These are phyloP conservation scores for Aspergillus sp. DNA, from an alignment of 2,329 filamentous ascomycete genomes.

Conservation along the genomic window DNA sequence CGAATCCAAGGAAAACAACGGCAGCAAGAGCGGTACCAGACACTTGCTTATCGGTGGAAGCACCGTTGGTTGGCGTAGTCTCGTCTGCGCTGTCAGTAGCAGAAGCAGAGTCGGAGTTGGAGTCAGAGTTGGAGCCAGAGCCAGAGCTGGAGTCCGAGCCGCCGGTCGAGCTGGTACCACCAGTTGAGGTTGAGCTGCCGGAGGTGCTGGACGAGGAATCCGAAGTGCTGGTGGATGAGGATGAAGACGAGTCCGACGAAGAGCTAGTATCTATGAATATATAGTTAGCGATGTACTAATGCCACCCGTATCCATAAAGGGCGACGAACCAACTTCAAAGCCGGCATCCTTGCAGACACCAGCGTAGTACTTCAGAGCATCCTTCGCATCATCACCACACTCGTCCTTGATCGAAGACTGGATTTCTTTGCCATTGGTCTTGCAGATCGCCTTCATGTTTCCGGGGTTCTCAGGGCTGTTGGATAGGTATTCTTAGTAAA, in stretches of 20 bases:
- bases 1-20: constrained; percentile 43
- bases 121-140: constrained; percentile 6
- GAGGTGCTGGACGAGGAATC: constrained; percentile 25
- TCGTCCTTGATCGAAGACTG: constrained; percentile 36
- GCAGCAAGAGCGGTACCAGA: constrained; percentile 40
- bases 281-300: constrained; percentile 4
- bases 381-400: constrained; percentile 34
- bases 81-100: background rate
- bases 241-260: constrained; percentile 20
- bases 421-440: constrained; percentile 34
- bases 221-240: constrained; percentile 21
- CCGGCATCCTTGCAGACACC: constrained; percentile 41
- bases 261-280: constrained; percentile 11
- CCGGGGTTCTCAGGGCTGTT: constrained; percentile 38
- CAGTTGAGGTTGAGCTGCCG: constrained; percentile 23
- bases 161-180: constrained; percentile 6
- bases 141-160: constrained; percentile 16
- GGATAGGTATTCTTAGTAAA: constrained; percentile 21
- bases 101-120: constrained; percentile 11
- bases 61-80: constrained; percentile 23
- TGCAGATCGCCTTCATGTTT: constrained; percentile 42
- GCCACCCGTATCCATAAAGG: background rate
- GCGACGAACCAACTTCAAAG: constrained; percentile 37
- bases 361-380: constrained; percentile 40
- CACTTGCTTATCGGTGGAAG: constrained; percentile 33